Conservation (phyloP, 2,329 filamentous ascomycete species). For the Microdochium bolleyi region DNA sequence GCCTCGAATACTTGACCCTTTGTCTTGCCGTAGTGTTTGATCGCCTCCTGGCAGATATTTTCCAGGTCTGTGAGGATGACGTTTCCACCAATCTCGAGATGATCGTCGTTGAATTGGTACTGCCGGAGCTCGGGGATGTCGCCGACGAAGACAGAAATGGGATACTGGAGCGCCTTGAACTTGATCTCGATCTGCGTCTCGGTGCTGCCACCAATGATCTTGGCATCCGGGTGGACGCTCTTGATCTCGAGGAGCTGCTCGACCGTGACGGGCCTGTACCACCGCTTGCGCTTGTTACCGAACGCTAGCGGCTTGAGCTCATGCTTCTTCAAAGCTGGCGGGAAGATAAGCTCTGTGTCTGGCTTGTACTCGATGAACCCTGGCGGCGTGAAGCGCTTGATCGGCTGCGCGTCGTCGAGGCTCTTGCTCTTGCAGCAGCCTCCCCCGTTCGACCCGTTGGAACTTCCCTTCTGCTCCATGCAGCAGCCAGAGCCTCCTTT, state of each 20-base stretch:
- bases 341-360: conserved; percentile 93
- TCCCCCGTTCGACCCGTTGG: conserved; percentile 27
- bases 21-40: conserved; percentile 65
- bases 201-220: conserved; percentile 91
- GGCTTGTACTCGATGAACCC: conserved; percentile 92
- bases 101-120: conserved; percentile 69
- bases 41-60: conserved; percentile 69
- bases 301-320: conserved; percentile 76
- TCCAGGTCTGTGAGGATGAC: conserved; percentile 89
- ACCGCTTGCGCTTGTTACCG: conserved; percentile 89
- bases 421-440: conserved; percentile 63
- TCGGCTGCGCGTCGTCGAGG: conserved; percentile 40
- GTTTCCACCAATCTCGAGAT: conserved; percentile 90
- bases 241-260: conserved; percentile 91
- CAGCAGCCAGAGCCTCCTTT: conserved; percentile 57
- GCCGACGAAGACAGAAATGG: conserved; percentile 82
- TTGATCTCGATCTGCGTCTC: conserved; percentile 98
- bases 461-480: conserved; percentile 51
- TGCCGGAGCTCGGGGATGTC: conserved; percentile 86
- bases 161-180: conserved; percentile 91
- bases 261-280: conserved; percentile 84
- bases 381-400: conserved; percentile 71
- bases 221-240: conserved; percentile 72
- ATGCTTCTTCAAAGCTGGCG: conserved; percentile 75
- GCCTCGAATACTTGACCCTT: conserved; percentile 78